Base-by-base conservation (phyloP, 176 grass and related monocot genomes). In the Olyra latifolia region DNA sequence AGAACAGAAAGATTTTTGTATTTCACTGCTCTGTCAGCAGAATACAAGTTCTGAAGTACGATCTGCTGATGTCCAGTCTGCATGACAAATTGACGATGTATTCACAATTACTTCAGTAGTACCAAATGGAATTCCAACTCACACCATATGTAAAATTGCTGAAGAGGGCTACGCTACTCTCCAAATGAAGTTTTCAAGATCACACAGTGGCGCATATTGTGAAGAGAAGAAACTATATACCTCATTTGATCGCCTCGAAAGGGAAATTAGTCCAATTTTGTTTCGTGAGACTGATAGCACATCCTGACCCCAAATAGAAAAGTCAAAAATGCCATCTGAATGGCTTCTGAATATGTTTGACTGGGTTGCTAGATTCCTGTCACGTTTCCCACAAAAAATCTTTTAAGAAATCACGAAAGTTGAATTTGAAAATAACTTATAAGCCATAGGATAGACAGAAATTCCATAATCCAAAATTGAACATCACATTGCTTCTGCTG, bases 221-320 rank as follows among this genome's bases (percentile, higher is more conserved):
- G 27, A 74, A 75, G 62, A 70, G 35, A 52, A 78, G 1, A 55
- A 78, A 69, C 7, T 79, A 76, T 60, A 66, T 83, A 98, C 92
- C 75, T 95, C 83, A 81, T 46, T 88, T 80, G 78, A 71, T 73
- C 86, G 55, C 79, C 74, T 90, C 54, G 74, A 94, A 71, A 95
- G 83, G 74, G 92, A 95, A 46, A 92, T 72, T 16, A 95, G 52
- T 22, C 90, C 84, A 60, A 98, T 95, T 87, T 98, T 98, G 76
- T 95, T 93, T 87, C 86, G 91, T 74, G 92, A 93, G 80, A 98
- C 70, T 67, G 95, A 93, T 62, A 95, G 50, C 76, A 95, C 71
- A 64, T 95, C 95, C 82, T 91, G 89, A 70, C 88, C 92, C 90
- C 95, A 91, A 44, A 91, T 42, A 28, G 90, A 76, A 71, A 98